Conservation (phyloP, 2,329 filamentous ascomycete species). For the Alternaria metachromatica region DNA sequence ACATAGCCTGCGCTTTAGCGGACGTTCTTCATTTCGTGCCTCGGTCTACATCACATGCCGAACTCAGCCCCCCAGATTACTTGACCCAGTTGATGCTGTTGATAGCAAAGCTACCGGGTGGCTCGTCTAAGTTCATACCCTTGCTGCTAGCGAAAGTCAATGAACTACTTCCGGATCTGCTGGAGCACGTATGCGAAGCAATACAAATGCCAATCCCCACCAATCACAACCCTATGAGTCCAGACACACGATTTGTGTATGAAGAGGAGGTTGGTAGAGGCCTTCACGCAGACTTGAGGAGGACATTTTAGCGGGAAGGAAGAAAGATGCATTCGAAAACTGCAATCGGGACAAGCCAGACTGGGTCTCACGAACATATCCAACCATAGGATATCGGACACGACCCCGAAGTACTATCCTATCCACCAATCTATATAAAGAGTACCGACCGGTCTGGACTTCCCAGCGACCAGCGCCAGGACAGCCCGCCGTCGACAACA, state of each 20-base stretch:
- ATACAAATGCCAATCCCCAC: slow-evolving; percentile 14
- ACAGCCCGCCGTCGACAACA: neutral
- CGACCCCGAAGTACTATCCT: neutral
- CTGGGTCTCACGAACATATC: neutral
- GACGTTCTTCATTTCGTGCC: slow-evolving; percentile 38
- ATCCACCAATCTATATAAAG: neutral
- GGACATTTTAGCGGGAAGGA: neutral
- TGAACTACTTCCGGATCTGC: slow-evolving; percentile 31
- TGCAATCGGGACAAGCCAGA: neutral
- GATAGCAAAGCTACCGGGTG: slow-evolving; percentile 31
- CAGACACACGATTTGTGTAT: slow-evolving; percentile 29
- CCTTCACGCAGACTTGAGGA: slow-evolving; percentile 16
- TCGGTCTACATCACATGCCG: slow-evolving; percentile 13
- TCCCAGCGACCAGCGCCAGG: neutral
- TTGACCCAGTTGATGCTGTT: slow-evolving; percentile 25
- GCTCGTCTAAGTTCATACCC: slow-evolving; percentile 33
- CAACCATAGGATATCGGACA: neutral
- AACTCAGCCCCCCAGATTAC: slow-evolving; percentile 27
- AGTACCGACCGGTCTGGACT: neutral
- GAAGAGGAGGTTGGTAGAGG: slow-evolving; percentile 35
- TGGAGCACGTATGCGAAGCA: slow-evolving; percentile 21
- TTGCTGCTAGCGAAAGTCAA: slow-evolving; percentile 36
- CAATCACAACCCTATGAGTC: slow-evolving; percentile 29
- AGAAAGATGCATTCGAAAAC: neutral
- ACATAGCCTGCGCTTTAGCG: slow-evolving; percentile 37